A percentile compares a stretch with the other conserved stretches of the same genome.
These are phyloP conservation scores for Fusarium robinianum DNA, from an alignment of 2,329 filamentous ascomycete species.

Conservation along the genomic window DNA sequence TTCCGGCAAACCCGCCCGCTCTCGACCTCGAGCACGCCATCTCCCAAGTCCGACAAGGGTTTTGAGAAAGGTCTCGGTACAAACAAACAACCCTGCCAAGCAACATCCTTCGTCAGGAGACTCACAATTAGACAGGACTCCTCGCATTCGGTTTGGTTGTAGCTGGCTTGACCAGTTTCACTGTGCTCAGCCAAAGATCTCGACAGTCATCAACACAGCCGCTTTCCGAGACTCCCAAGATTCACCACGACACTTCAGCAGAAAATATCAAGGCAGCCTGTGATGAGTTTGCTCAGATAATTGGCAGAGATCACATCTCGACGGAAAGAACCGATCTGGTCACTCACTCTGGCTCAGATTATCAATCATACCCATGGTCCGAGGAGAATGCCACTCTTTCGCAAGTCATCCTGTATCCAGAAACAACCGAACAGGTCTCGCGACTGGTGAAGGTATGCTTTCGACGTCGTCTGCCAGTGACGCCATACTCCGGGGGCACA, in stretches of 20 bases:
- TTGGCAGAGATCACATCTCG: constrained; percentile 12
- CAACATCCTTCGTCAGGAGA: not conserved
- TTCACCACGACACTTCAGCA: not conserved
- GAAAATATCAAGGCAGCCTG: constrained; percentile 8
- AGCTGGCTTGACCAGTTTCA: not conserved
- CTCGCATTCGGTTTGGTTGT: not conserved
- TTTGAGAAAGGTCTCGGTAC: no score
- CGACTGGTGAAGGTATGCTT: constrained; percentile 78
- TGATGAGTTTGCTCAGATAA: constrained; percentile 1
- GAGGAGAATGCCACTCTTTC: constrained; percentile 2
- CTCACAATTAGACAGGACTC: not conserved
- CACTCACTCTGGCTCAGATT: constrained; percentile 20
- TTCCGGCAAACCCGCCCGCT: not conserved
- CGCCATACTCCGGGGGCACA: constrained; percentile 75
- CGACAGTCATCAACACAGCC: constrained; percentile 1
- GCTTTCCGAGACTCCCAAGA: not conserved
- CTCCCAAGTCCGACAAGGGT: not conserved
- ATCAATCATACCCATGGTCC: constrained; percentile 21
- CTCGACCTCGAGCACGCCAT: no score
- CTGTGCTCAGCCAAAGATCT: not conserved
- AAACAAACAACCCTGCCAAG: no score
- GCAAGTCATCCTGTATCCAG: constrained; percentile 63
- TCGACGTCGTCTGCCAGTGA: constrained; percentile 70
- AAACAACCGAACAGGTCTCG: constrained; percentile 74
- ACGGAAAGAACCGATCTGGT: constrained; percentile 4